These are phyloP conservation scores for Ascoidea asiatica DNA, from an alignment of 805 yeast species.

Conservation along the genomic window DNA sequence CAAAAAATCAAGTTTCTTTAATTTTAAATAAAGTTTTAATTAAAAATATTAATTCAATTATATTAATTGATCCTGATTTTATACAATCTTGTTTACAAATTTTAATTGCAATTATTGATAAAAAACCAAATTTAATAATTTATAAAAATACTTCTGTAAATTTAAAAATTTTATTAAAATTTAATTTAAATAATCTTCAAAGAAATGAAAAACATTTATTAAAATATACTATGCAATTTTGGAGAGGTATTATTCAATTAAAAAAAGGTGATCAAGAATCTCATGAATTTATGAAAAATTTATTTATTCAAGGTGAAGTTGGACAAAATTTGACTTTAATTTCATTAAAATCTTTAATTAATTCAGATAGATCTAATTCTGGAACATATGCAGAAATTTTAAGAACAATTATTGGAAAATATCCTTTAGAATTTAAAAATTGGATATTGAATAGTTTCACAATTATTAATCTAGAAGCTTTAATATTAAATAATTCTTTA, in stretches of 20 bases:
- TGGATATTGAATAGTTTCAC: slow-evolving; percentile 29
- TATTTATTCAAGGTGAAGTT: slow-evolving; percentile 16
- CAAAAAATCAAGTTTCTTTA: background rate
- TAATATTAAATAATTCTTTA: no score
- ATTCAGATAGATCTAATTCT: slow-evolving; percentile 41
- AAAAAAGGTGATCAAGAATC: slow-evolving; percentile 32
- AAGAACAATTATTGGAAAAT: slow-evolving; percentile 33
- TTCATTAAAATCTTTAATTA: slow-evolving; percentile 31
- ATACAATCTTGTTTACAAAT: slow-evolving; percentile 1
- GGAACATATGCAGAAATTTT: slow-evolving; percentile 43
- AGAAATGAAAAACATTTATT: slow-evolving; percentile 38
- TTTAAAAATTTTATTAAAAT: slow-evolving; percentile 7
- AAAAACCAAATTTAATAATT: slow-evolving; percentile 7
- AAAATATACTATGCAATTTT: slow-evolving; percentile 36
- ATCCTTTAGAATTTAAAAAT: slow-evolving; percentile 30
- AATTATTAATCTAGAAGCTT: slow-evolving; percentile 12
- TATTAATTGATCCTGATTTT: slow-evolving; percentile 6
- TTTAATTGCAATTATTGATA: slow-evolving; percentile 2
- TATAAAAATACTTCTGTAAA: background rate
- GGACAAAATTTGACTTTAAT: slow-evolving; percentile 20
- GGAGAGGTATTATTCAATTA: slow-evolving; percentile 33
- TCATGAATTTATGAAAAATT: slow-evolving; percentile 19
- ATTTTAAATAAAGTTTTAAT: slow-evolving; percentile 2
- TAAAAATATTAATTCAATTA: background rate
- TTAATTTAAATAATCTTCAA: slow-evolving; percentile 4